A percentile compares a stretch with the other conserved stretches of the same genome.
Evolutionary conservation across 345 rosid genomes (phyloP).

Genomic region (Eucalyptus brandiana): DNA sequence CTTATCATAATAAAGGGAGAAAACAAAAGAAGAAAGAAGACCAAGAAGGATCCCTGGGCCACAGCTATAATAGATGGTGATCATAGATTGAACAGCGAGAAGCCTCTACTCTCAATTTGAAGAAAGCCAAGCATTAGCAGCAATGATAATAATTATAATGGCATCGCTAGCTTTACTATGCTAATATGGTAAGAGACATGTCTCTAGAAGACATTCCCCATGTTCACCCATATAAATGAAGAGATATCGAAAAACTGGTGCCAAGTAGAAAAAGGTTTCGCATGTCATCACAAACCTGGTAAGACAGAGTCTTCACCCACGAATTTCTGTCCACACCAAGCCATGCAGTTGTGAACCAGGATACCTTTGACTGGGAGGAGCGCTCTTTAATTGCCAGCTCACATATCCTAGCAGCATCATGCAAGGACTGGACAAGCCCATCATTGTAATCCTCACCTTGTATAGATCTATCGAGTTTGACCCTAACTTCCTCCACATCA

Average conservation of each 20-base stretch:
- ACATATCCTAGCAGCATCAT: conserved; percentile 81
- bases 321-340: conserved; percentile 74
- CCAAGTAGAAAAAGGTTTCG: not conserved
- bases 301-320: conserved; percentile 83
- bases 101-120: not conserved
- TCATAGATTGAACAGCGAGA: not conserved
- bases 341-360: conserved; percentile 92
- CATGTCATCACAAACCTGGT: conserved; percentile 48
- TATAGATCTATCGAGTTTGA: conserved; percentile 52
- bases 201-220: not conserved
- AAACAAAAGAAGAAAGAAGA: not conserved
- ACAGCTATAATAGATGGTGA: not conserved
- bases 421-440: conserved; percentile 75
- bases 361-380: conserved; percentile 30
- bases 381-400: conserved; percentile 66
- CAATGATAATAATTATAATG: not conserved
- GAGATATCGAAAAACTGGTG: not conserved
- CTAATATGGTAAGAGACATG: not conserved
- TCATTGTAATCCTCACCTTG: conserved; percentile 55
- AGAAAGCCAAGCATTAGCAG: not conserved
- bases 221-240: not conserved
- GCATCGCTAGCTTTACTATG: not conserved
- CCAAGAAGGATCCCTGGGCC: not conserved
- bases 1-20: not conserved
- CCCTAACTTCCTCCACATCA: conserved; percentile 65